Evolutionary conservation across 345 rosid species (phyloP), one percentile per base, ranked within the genome.

Genomic region (Citrus inodora): DNA sequence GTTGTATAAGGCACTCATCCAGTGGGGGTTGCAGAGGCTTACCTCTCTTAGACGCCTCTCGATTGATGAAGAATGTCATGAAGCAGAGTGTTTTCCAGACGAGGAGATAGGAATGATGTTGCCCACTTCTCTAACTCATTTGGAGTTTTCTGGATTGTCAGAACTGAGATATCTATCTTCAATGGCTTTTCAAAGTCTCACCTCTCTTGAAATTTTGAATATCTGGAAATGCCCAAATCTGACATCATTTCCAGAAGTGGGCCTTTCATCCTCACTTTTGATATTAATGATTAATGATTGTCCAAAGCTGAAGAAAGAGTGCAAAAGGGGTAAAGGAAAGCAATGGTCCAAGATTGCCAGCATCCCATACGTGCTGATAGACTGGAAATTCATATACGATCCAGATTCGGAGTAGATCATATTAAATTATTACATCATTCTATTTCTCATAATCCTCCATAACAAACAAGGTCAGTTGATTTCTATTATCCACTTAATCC

Each of bases 321-420:
- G 80, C 71, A 68, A 37, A 78, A 79, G 60, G 40, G 19, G 59
- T 67, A 30, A 51, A 70, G 74, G 75, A 22, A 53, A 63, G 16
- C 71, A 79, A 17, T 82, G 80, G 85, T 37, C 61, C 27, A 68
- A 60, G 68, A 67, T 83, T 59, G 71, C 67, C 56, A 32, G 51
- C 30, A 75, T 82, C 28, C 85, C 27, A 25, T 25, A 25, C 27
- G 27, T 25, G 1, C 27, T 25, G 27, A 25, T 25, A 25, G 38
- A 51, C 9, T 0, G 0, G 2, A 70, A 8, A 70, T 51, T 13
- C 59, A 48, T 48, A 59, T 51, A 17, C 0, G 25, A 70, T 40
- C 13, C 46, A 40, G 13, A 40, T 9, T 40, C 46, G 46, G 46
- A 40, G 11, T 9, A 40, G 46, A 38, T 38, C 7, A 40, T 40